Conservation (phyloP, 192 early-diverging fungal genomes). For the Coemansia sp. region DNA sequence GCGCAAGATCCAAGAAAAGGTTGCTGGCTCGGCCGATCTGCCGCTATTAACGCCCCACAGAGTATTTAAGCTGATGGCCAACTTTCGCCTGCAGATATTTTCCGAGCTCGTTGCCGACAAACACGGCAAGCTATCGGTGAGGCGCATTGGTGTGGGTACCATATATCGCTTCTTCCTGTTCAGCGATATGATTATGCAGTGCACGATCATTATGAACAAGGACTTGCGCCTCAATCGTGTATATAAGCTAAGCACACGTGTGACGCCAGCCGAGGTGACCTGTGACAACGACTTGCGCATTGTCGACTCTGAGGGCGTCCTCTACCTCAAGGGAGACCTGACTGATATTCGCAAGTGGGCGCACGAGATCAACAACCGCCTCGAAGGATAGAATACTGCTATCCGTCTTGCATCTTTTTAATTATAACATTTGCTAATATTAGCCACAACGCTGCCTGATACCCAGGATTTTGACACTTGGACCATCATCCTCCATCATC, state of each 20-base stretch:
- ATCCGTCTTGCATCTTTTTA: neutral
- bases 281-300: constrained; percentile 47
- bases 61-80: constrained; percentile 58
- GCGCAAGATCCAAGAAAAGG: constrained; percentile 62
- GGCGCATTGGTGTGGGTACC: constrained; percentile 37
- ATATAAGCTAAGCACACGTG: constrained; percentile 37
- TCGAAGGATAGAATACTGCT: constrained; percentile 12
- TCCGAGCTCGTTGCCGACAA: constrained; percentile 18
- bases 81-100: constrained; percentile 45
- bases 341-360: constrained; percentile 44
- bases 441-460: neutral
- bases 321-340: constrained; percentile 44
- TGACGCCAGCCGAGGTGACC: constrained; percentile 39
- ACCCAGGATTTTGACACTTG: neutral
- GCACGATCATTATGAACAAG: constrained; percentile 46
- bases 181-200: constrained; percentile 73
- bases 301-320: constrained; percentile 36
- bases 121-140: constrained; percentile 14
- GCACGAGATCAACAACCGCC: constrained; percentile 51
- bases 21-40: constrained; percentile 44
- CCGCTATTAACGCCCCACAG: constrained; percentile 61
- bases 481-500: neutral
- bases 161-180: constrained; percentile 66
- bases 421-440: neutral
- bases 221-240: constrained; percentile 36